Conservation (phyloP, 108 stramenopile genomes). For the Conticribra guillardii region DNA sequence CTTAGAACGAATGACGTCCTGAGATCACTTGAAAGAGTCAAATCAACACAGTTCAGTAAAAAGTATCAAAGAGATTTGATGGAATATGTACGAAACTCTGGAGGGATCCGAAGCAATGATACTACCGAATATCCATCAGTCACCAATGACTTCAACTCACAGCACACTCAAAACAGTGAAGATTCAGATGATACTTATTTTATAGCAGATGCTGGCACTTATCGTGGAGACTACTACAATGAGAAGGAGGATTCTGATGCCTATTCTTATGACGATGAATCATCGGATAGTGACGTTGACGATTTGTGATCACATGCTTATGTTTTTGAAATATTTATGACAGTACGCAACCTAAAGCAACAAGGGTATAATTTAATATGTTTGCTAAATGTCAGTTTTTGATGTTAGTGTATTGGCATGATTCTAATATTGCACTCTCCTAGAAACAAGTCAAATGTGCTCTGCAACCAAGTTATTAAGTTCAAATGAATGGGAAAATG, state of each 20-base stretch:
- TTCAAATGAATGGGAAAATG: too few species aligned
- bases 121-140: conserved; percentile 1
- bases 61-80: conserved; percentile 38
- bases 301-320: not conserved
- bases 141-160: not conserved
- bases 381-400: too few species aligned
- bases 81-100: conserved; percentile 39
- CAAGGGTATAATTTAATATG: too few species aligned
- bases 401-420: too few species aligned
- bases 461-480: too few species aligned
- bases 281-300: conserved; percentile 39
- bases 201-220: conserved; percentile 9
- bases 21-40: conserved; percentile 42
- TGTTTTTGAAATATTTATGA: too few species aligned
- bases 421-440: too few species aligned
- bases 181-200: not conserved
- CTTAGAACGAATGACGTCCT: conserved; percentile 61
- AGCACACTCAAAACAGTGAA: not conserved
- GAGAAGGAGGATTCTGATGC: conserved; percentile 16
- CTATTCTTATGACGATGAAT: conserved; percentile 28
- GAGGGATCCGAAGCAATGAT: conserved; percentile 11
- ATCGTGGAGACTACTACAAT: conserved; percentile 14
- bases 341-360: too few species aligned
- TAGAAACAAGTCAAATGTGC: too few species aligned
- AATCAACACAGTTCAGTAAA: conserved; percentile 59